Evolutionary conservation across 805 yeast species (phyloP), one percentile per base, ranked within the genome.

Genomic region (Zygoascus ofunaensis): DNA sequence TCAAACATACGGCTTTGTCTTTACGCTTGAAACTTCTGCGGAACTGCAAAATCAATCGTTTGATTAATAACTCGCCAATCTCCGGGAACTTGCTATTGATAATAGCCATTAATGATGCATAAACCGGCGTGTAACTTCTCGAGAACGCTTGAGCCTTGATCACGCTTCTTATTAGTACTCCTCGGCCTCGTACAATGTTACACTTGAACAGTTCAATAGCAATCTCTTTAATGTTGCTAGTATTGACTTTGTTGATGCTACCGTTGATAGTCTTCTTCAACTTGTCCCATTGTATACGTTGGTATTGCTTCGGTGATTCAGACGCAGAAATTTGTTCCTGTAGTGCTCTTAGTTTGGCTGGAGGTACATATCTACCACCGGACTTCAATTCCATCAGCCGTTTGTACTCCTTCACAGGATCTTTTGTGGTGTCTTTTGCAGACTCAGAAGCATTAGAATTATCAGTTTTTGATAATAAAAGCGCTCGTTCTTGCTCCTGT

Each of bases 21-120:
- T 73, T 70, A 19, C 66, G 56, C 51, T 68, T 65, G 59, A 67
- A 80, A 0, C 72, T 71, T 49, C 70, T 68, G 37, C 79, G 71
- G 61, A 85, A 84, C 45, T 71, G 78, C 3, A 78, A 53, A 1
- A 82, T 64, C 22, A 80, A 60, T 48, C 92, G 66, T 5, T 69
- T 55, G 0, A 71, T 58, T 26, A 83, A 49, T 3, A 80, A 58
- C 45, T 72, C 72, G 2, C 94, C 95, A 15, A 85, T 62, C 30
- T 73, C 73, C 0, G 94, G 92, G 3, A 84, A 58, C 51, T 80
- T 76, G 4, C 82, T 72, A 59, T 83, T 82, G 8, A 87, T 42
- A 0, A 80, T 70, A 1, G 80, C 70, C 0, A 74, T 69, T 30
- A 87, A 54, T 0, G 82, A 64, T 0, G 87, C 77, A 52, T 73